Evolutionary conservation across 2,329 filamentous ascomycete genomes (phyloP).

Genomic region (Furcasterigmium sp.): DNA sequence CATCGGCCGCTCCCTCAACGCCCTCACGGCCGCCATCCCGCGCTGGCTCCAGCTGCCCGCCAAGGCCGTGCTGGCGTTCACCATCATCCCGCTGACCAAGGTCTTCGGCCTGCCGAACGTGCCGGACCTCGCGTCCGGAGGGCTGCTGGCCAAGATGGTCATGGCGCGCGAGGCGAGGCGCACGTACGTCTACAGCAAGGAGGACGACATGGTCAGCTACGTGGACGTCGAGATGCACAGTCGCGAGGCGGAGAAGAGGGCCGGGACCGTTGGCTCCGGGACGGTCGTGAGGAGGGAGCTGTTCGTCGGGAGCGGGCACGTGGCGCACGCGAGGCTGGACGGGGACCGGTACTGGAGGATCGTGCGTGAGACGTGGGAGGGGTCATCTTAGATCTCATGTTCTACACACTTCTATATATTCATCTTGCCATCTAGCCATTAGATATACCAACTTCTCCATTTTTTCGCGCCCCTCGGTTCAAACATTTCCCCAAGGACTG

Average conservation of each 20-base stretch:
- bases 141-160: constrained; percentile 27
- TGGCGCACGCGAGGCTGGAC: constrained; percentile 42
- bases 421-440: background rate
- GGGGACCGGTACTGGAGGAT: constrained; percentile 44
- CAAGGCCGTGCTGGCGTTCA: constrained; percentile 24
- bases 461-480: too few species aligned
- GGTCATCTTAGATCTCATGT: too few species aligned
- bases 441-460: background rate
- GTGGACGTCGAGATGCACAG: constrained; percentile 44
- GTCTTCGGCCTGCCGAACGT: constrained; percentile 19
- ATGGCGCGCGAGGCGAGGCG: constrained; percentile 34
- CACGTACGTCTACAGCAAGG: constrained; percentile 46
- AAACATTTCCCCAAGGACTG: too few species aligned
- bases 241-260: constrained; percentile 23
- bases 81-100: constrained; percentile 24
- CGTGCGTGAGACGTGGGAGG: constrained; percentile 41
- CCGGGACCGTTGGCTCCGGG: constrained; percentile 21
- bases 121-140: constrained; percentile 26
- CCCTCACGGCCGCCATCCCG: constrained; percentile 29
- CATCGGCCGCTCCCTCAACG: constrained; percentile 31
- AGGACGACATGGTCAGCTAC: constrained; percentile 41
- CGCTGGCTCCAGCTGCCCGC: constrained; percentile 26
- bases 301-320: constrained; percentile 44
- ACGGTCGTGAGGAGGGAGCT: constrained; percentile 36
- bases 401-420: background rate